phyloP scores from a whole-genome alignment of 495 filamentous ascomycete species.

The Aspergillus indologenus region DNA sequence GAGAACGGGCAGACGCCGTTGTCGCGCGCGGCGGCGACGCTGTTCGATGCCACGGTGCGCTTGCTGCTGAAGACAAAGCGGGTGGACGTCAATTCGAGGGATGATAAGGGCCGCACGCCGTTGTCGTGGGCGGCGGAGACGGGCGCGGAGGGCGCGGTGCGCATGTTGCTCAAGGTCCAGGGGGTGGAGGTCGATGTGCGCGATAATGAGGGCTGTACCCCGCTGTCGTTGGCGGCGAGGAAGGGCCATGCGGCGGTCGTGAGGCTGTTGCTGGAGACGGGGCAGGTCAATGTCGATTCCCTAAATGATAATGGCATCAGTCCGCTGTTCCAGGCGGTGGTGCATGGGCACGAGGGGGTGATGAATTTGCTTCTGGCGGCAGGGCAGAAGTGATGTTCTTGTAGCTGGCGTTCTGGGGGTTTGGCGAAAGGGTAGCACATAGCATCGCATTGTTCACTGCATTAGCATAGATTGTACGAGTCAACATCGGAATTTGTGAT shows the following conservation, averaged over 20 bases:
- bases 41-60: background rate
- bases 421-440: too few relatives aligned
- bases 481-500: too few relatives aligned
- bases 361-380: background rate
- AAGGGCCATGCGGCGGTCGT: background rate
- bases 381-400: too few relatives aligned
- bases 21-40: background rate
- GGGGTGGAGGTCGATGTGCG: background rate
- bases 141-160: background rate
- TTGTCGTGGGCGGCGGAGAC: conserved; percentile 1
- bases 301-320: background rate
- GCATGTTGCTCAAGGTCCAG: background rate
- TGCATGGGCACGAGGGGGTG: background rate
- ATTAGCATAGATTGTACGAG: too few relatives aligned
- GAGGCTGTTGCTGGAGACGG: background rate
- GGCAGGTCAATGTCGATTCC: background rate
- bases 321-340: background rate
- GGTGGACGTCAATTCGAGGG: background rate
- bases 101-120: background rate
- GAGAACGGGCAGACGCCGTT: background rate
- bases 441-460: too few relatives aligned
- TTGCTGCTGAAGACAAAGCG: background rate
- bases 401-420: too few relatives aligned
- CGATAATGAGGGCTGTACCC: background rate
- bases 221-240: background rate